Conservation (phyloP, 257 asterid species). For the Fraxinus quadrangulata region DNA sequence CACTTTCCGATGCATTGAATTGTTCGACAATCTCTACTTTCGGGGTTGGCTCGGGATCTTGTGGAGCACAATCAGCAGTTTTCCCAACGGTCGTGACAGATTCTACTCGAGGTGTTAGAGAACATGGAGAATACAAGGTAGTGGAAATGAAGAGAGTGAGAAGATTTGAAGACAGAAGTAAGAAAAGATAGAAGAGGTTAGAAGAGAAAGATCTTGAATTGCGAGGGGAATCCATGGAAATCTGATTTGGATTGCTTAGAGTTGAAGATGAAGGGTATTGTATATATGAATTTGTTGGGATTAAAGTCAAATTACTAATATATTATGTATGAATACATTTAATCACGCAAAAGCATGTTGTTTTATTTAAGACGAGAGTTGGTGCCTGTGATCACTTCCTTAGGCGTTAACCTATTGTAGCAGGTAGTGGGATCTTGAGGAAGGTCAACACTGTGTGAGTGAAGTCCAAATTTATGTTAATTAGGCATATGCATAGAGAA, state of each 20-base stretch:
- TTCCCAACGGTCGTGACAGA: constrained; percentile 11
- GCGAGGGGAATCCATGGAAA: constrained; percentile 30
- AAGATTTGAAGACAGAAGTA: constrained; percentile 55
- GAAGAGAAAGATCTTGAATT: constrained; percentile 30
- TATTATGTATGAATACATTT: neutral
- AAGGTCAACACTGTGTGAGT: neutral
- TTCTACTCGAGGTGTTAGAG: constrained; percentile 24
- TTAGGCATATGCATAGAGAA: no score
- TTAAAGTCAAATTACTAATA: neutral
- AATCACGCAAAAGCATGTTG: neutral
- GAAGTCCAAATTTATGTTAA: neutral
- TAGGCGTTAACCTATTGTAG: neutral
- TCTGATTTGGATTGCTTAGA: constrained; percentile 14
- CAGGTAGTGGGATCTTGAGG: neutral
- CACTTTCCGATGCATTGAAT: constrained; percentile 12
- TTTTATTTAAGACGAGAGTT: neutral
- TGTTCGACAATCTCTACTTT: neutral
- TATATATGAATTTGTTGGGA: constrained; percentile 12
- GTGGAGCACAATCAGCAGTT: neutral
- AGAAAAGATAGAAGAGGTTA: constrained; percentile 42
- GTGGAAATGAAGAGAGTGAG: constrained; percentile 55
- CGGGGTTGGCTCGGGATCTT: neutral
- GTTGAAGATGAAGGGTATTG: constrained; percentile 17
- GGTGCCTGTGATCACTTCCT: neutral
- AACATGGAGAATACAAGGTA: constrained; percentile 41